These are phyloP conservation scores for Calonectria fujianensis DNA, from an alignment of 2,329 filamentous ascomycete species.

Conservation along the genomic window DNA sequence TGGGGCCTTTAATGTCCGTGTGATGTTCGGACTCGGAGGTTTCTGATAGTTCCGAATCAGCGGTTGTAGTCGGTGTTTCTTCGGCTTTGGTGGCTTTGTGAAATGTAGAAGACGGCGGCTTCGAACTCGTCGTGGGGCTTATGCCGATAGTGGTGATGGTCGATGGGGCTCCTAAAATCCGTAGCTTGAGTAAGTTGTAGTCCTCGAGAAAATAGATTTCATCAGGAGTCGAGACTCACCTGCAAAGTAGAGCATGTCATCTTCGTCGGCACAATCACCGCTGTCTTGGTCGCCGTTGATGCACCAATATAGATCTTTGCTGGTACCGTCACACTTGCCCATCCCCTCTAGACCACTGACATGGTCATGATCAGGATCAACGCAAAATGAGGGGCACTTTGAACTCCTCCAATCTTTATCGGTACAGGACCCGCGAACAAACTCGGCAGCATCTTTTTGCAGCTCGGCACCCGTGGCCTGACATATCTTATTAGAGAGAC, in stretches of 20 bases:
- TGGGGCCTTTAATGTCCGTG: background rate
- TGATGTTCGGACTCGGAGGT: background rate
- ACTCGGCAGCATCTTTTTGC: constrained; percentile 19
- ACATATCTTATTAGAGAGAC: constrained; percentile 24
- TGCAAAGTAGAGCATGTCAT: constrained; percentile 17
- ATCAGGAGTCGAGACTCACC: background rate
- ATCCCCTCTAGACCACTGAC: background rate
- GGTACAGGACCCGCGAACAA: constrained; percentile 29
- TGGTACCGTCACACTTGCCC: constrained; percentile 1
- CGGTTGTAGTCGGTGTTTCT: background rate
- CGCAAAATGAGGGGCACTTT: constrained; percentile 22
- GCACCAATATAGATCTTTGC: constrained; percentile 24
- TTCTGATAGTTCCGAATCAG: background rate
- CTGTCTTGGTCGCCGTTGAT: constrained; percentile 7
- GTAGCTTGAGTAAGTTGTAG: background rate
- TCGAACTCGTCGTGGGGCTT: background rate
- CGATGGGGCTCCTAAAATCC: background rate
- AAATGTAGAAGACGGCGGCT: background rate
- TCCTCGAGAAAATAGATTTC: background rate
- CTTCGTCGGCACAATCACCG: background rate
- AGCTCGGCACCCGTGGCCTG: constrained; percentile 11
- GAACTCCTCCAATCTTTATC: constrained; percentile 28
- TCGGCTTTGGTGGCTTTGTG: background rate
- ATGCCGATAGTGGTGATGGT: background rate
- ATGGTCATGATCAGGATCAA: constrained; percentile 4